A percentile compares a stretch with the other conserved stretches of the same genome.
phyloP scores from a whole-genome alignment of 106 monocot species.

The Dendrobium huoshanense region DNA sequence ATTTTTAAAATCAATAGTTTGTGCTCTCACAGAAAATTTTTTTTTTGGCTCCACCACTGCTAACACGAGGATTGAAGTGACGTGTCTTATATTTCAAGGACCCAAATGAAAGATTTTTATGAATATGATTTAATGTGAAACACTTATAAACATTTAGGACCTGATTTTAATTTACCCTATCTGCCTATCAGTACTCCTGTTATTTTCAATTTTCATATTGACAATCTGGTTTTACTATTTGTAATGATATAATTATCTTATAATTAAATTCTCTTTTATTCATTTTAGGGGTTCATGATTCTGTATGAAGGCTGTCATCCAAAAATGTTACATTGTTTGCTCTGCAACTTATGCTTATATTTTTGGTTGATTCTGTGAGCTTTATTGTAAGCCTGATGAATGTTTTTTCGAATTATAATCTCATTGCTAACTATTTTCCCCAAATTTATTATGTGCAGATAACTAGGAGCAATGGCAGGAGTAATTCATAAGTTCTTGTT shows the following conservation, averaged over 20 bases:
- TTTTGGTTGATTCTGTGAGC: constrained; percentile 1
- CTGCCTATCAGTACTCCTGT: not conserved
- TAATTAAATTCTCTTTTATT: not conserved
- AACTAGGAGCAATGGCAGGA: constrained; percentile 24
- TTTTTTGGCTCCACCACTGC: too few species aligned
- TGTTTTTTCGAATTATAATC: not conserved
- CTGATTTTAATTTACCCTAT: not conserved
- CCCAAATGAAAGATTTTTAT: not conserved
- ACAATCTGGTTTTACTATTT: not conserved
- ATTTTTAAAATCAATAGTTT: too few species aligned
- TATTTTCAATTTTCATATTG: not conserved
- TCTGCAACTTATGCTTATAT: not conserved
- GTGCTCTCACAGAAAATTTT: too few species aligned
- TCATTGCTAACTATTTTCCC: not conserved
- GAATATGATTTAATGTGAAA: not conserved
- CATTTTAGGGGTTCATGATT: not conserved
- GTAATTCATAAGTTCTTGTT: constrained; percentile 39
- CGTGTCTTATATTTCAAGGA: not conserved
- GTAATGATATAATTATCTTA: not conserved
- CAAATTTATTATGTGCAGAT: constrained; percentile 1
- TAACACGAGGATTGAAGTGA: not conserved
- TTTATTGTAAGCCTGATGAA: not conserved
- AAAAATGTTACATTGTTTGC: not conserved
- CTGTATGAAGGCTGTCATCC: not conserved
- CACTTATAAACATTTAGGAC: not conserved